phyloP scores from a whole-genome alignment of 2,329 filamentous ascomycete species.

The Hypoxylon sp. region DNA sequence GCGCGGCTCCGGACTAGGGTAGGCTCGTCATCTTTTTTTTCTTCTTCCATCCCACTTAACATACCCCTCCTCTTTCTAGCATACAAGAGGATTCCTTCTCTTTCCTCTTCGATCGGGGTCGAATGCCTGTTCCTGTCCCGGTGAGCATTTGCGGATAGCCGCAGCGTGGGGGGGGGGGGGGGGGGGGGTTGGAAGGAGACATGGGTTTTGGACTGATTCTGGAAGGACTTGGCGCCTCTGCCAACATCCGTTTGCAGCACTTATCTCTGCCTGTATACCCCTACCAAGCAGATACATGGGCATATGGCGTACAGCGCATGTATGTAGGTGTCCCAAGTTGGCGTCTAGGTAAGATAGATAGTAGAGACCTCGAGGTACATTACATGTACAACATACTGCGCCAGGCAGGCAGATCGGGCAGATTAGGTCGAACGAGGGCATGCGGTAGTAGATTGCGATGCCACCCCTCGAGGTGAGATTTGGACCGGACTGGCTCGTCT shows the following conservation, averaged over 20 bases:
- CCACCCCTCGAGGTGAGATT: slow-evolving; percentile 5
- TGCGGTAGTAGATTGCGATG: slow-evolving; percentile 15
- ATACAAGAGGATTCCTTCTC: no score
- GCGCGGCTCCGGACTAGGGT: slow-evolving; percentile 33
- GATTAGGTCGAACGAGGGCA: background rate
- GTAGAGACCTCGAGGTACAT: no score
- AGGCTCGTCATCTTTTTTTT: slow-evolving; percentile 19
- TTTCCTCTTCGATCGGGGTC: slow-evolving; percentile 9
- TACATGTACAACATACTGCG: no score
- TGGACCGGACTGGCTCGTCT: background rate
- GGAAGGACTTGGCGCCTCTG: slow-evolving; percentile 33
- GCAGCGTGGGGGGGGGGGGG: slow-evolving; percentile 23
- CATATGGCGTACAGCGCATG: background rate
- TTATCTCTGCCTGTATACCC: no score
- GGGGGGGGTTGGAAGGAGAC: no score
- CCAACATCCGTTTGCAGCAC: no score
- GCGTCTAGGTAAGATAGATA: background rate
- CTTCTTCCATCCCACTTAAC: no score
- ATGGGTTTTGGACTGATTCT: slow-evolving; percentile 32
- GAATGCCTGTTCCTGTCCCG: slow-evolving; percentile 25
- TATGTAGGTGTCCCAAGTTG: no score
- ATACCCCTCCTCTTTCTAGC: no score
- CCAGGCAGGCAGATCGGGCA: no score
- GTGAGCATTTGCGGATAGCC: slow-evolving; percentile 28
- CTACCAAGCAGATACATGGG: no score